phyloP scores from a whole-genome alignment of 2,329 filamentous ascomycete species.

The Colletotrichum sp. region DNA sequence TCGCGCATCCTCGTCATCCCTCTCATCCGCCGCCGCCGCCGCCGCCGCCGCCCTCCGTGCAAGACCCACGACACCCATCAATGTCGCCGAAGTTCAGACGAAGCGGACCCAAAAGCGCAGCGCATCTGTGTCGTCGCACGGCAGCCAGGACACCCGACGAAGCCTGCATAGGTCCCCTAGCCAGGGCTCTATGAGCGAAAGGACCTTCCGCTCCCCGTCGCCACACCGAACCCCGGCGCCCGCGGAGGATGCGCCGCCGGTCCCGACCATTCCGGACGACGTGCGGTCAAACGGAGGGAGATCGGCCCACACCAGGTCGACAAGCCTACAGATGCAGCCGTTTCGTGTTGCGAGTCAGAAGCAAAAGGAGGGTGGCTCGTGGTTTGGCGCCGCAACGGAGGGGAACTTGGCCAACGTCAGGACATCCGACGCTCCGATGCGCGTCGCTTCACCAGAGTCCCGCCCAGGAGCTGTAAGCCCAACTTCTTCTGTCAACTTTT shows the following conservation, averaged over 20 bases:
- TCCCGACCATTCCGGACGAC: constrained; percentile 72
- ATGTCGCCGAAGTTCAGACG: constrained; percentile 82
- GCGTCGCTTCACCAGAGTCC: constrained; percentile 33
- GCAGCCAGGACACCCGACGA: constrained; percentile 48
- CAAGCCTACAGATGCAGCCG: constrained; percentile 50
- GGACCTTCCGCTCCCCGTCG: constrained; percentile 78
- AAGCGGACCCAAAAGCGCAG: constrained; percentile 80
- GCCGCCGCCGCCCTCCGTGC: constrained; percentile 83
- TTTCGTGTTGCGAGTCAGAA: constrained; percentile 60
- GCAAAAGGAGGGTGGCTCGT: constrained; percentile 47
- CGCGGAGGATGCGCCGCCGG: constrained; percentile 66
- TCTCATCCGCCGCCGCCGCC: constrained; percentile 86
- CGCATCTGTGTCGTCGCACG: constrained; percentile 72
- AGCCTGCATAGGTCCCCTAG: constrained; percentile 70
- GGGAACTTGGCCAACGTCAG: constrained; percentile 50
- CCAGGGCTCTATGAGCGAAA: constrained; percentile 82
- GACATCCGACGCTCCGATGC: constrained; percentile 47
- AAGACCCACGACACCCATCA: constrained; percentile 77
- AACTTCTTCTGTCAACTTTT: constrained; percentile 60
- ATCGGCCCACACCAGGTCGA: constrained; percentile 34
- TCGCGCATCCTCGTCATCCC: constrained; percentile 65
- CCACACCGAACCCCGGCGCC: constrained; percentile 45
- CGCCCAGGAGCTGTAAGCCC: constrained; percentile 52
- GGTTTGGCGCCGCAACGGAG: constrained; percentile 51
- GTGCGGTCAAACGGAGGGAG: constrained; percentile 30